These are phyloP conservation scores for Strobilomyces dryophilus DNA, from an alignment of 768 basidiomycete species.

Conservation along the genomic window DNA sequence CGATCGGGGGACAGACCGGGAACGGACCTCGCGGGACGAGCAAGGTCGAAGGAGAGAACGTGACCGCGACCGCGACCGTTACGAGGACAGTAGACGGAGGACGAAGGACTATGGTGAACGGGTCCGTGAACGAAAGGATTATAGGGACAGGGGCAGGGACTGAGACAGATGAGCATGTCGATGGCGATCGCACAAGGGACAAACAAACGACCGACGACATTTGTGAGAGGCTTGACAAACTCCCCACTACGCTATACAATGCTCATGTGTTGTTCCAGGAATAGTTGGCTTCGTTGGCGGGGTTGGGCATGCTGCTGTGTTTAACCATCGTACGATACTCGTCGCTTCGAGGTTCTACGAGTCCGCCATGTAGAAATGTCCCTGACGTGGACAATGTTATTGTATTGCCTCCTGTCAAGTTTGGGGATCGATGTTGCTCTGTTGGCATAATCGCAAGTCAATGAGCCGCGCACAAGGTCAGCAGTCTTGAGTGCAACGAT, in stretches of 20 bases:
- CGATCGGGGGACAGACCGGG: slow-evolving; percentile 4
- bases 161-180: slow-evolving; percentile 19
- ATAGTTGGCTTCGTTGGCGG: neutral
- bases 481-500: too few species aligned
- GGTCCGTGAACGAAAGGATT: slow-evolving; percentile 15
- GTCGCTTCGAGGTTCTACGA: neutral
- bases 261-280: neutral
- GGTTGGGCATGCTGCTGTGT: neutral
- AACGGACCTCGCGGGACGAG: slow-evolving; percentile 8
- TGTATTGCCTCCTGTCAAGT: too few species aligned
- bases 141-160: slow-evolving; percentile 16
- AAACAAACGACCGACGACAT: slow-evolving; percentile 9
- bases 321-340: neutral
- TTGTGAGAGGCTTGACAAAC: neutral
- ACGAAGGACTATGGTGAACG: slow-evolving; percentile 10
- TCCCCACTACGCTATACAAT: neutral
- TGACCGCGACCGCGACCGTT: slow-evolving; percentile 10
- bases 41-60: slow-evolving; percentile 15
- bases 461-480: too few species aligned
- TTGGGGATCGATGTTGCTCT: too few species aligned
- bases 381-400: neutral
- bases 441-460: too few species aligned
- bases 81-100: slow-evolving; percentile 11
- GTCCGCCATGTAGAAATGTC: neutral
- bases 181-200: slow-evolving; percentile 19